phyloP scores from a whole-genome alignment of 768 basidiomycete species.

The Tricholoma furcatifolium region DNA sequence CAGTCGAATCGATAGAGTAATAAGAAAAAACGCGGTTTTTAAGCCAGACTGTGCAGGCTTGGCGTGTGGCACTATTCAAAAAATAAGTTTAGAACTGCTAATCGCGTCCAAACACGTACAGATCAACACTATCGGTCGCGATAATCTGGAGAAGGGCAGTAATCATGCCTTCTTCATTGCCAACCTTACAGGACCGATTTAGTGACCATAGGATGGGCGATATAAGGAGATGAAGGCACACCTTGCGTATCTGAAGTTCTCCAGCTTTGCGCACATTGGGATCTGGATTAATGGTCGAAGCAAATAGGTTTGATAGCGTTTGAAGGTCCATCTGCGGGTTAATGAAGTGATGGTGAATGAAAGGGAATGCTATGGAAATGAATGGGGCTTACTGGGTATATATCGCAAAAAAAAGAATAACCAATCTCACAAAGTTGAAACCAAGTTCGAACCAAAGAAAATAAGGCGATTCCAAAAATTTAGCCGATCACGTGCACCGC shows the following conservation, averaged over 20 bases:
- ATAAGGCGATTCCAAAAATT: constrained; percentile 15
- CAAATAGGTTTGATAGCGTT: constrained; percentile 73
- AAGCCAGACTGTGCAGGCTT: constrained; percentile 84
- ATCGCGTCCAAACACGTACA: constrained; percentile 55
- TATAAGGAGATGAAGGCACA: constrained; percentile 25
- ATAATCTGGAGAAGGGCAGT: constrained; percentile 86
- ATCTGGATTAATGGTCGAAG: constrained; percentile 78
- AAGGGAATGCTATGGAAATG: not conserved
- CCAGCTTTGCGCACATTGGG: constrained; percentile 84
- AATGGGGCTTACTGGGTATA: constrained; percentile 18
- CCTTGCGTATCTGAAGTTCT: constrained; percentile 88
- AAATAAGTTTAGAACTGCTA: constrained; percentile 1
- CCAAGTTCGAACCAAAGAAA: constrained; percentile 3
- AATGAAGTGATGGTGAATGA: not conserved
- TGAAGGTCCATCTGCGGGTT: constrained; percentile 62
- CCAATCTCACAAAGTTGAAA: constrained; percentile 2
- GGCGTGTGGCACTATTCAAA: constrained; percentile 65
- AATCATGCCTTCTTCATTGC: constrained; percentile 78
- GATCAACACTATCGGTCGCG: constrained; percentile 70
- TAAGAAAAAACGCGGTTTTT: constrained; percentile 82
- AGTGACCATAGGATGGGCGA: not conserved
- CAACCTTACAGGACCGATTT: constrained; percentile 47
- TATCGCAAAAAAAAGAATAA: constrained; percentile 7
- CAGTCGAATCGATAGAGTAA: constrained; percentile 50
- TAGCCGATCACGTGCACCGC: constrained; percentile 17